These are phyloP conservation scores for Cladosporium colombiae DNA, from an alignment of 2,329 filamentous ascomycete genomes.

Conservation along the genomic window DNA sequence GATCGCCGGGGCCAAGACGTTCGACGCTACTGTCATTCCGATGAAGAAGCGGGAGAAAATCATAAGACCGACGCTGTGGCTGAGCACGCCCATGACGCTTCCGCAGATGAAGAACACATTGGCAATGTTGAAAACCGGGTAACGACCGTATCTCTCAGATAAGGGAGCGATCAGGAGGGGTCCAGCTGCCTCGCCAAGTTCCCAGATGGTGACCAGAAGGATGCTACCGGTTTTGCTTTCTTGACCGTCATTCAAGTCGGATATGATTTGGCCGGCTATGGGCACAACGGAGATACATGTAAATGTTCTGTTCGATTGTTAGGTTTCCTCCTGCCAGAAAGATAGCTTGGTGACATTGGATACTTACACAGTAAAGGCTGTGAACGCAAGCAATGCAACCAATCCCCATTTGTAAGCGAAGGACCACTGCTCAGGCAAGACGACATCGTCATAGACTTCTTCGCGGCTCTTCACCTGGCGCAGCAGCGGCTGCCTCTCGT, in stretches of 20 bases:
- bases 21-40: slow-evolving; percentile 46
- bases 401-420: slow-evolving; percentile 52
- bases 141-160: slow-evolving; percentile 47
- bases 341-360: not conserved
- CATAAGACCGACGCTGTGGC: slow-evolving; percentile 41
- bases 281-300: slow-evolving; percentile 37
- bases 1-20: slow-evolving; percentile 64
- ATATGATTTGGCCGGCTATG: slow-evolving; percentile 31
- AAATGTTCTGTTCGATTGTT: slow-evolving; percentile 29
- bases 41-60: slow-evolving; percentile 49
- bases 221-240: slow-evolving; percentile 29
- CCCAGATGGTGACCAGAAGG: slow-evolving; percentile 53
- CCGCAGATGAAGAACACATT: slow-evolving; percentile 48
- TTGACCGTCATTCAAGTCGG: slow-evolving; percentile 28
- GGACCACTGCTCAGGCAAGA: slow-evolving; percentile 54
- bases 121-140: slow-evolving; percentile 40
- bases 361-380: slow-evolving; percentile 58
- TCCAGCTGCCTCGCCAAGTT: slow-evolving; percentile 50
- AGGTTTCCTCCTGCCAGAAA: not conserved
- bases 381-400: slow-evolving; percentile 55
- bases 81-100: slow-evolving; percentile 42
- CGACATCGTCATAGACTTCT: slow-evolving; percentile 12
- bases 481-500: slow-evolving; percentile 20
- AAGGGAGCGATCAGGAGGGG: slow-evolving; percentile 49
- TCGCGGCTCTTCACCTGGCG: slow-evolving; percentile 19